Evolutionary conservation across 495 filamentous ascomycete species (phyloP).

Genomic region (Trichoderma erinaceum): DNA sequence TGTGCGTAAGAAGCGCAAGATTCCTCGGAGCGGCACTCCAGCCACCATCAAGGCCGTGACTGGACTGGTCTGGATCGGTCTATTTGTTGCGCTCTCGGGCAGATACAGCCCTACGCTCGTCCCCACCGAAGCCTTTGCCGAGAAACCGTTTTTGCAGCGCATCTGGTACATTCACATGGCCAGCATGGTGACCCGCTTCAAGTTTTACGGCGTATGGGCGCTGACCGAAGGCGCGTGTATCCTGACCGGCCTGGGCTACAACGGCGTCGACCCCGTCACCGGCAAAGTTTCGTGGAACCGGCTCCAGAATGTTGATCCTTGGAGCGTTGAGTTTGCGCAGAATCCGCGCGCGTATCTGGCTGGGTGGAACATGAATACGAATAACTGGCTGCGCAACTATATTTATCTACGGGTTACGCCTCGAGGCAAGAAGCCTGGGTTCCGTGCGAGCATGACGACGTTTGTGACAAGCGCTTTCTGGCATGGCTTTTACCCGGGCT

Average conservation of each 20-base stretch:
- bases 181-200: slow-evolving; percentile 69
- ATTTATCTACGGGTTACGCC: slow-evolving; percentile 94
- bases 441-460: slow-evolving; percentile 88
- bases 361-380: slow-evolving; percentile 98
- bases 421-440: slow-evolving; percentile 91
- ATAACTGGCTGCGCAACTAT: slow-evolving; percentile 93
- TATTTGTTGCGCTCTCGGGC: slow-evolving; percentile 68
- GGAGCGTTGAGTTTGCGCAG: slow-evolving; percentile 78
- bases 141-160: slow-evolving; percentile 62
- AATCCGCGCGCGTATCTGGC: slow-evolving; percentile 84
- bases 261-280: slow-evolving; percentile 77
- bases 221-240: slow-evolving; percentile 94
- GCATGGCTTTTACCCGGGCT: slow-evolving; percentile 97
- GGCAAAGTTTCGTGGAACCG: slow-evolving; percentile 85
- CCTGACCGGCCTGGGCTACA: slow-evolving; percentile 87
- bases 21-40: slow-evolving; percentile 83
- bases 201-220: slow-evolving; percentile 95
- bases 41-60: slow-evolving; percentile 67
- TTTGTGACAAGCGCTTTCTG: slow-evolving; percentile 92
- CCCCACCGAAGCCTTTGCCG: slow-evolving; percentile 54
- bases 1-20: slow-evolving; percentile 88
- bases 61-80: slow-evolving; percentile 71
- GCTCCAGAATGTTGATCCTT: slow-evolving; percentile 77
- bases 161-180: slow-evolving; percentile 77
- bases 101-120: slow-evolving; percentile 57